Evolutionary conservation across 1,139 yeast genomes (phyloP), one percentile per base, ranked within the genome.

Genomic region (Blastobotrys illinoisensis): DNA sequence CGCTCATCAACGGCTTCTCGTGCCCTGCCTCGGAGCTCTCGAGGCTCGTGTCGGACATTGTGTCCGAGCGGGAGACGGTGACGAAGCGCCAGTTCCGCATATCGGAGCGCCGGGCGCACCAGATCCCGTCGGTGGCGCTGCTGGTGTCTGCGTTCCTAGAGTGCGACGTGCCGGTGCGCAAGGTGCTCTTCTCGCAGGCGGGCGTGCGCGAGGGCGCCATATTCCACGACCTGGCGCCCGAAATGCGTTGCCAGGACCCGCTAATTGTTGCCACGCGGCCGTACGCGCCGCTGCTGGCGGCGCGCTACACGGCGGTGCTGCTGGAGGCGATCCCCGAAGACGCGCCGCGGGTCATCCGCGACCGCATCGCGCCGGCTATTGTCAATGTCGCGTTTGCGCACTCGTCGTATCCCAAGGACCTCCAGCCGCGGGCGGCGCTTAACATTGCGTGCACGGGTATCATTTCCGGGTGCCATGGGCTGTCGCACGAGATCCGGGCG

Each of bases 141-240:
- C 66, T 83, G n/a, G 73, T 82, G 56, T 74, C 81, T 24, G 85
- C 86, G 0, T 81, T 83, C 0, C 74, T 81, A 59, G 80, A 78
- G 58, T 76, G 82, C 1, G 67, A 82, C 46, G 87, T 88, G n/a
- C 72, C 71, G 44, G 74, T 83, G 46, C 79, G 80, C 58, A 79
- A 83, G 2, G 77, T 84, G 24, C 79, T 82, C 60, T 84, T 84
- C 65, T 78, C 83, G 55, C 88, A 84, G 64, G 88, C 88, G 58
- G 88, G 88, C 55, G 83, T 84, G 19, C 75, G 89, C 60, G 89
- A 85, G 69, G 89, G 89, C 55, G 82, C 82, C 1, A 63, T 85
- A 44, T 85, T 80, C 64, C 80, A 85, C 11, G 77, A 78, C 62
- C 71, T 84, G 43, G 81, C 86, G 16, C 71, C 75, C 19, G 75